Evolutionary conservation across 305 asterid species (phyloP), one percentile per base, ranked within the genome.

Genomic region (Solanum hybrid): DNA sequence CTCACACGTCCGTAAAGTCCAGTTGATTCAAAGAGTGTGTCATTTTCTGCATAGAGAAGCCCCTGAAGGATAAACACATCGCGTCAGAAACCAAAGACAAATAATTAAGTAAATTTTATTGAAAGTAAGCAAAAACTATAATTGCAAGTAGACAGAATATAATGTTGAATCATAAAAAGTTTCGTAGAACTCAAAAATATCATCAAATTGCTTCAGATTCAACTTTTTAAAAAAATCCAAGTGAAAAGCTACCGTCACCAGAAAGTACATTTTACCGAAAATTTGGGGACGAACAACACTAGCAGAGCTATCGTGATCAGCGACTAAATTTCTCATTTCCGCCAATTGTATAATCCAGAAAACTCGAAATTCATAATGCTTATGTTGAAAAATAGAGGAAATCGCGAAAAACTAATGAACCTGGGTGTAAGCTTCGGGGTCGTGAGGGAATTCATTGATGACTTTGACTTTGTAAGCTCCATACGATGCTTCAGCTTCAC

Each of bases 351-450:
- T 77, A 78, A 36, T 79, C 46, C 28, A 77, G 16, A 77, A 34
- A 35, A 35, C 57, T 78, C n/a, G 34, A 39, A 80, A 80, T 1
- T 80, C 35, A 80, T 24, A 24, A 39, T 80, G 67, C 24, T 10
- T n/a, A 37, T 11, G 33, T 78, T 22, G 18, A 18, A 24, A 40
- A 87, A 13, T 12, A 36, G 71, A 88, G 40, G 31, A 35, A 80
- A n/a, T 3, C 4, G 34, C 3, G 34, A 39, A 74, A 88, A 33
- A 89, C 34, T 83, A 80, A 13, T 24, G 26, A 87, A 96, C 98
- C 98, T 96, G 97, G 89, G 98, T 95, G 84, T 95, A 96, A 34
- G 98, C 98, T 35, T 64, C 12, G 33, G 98, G 95, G 88, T 96
- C 98, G 90, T 96, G 98, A 74, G 95, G 97, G 74, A 92, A 96